Evolutionary conservation across 83 land plant genomes (phyloP), one percentile per base, ranked within the genome.

Genomic region (Larix sibirica): DNA sequence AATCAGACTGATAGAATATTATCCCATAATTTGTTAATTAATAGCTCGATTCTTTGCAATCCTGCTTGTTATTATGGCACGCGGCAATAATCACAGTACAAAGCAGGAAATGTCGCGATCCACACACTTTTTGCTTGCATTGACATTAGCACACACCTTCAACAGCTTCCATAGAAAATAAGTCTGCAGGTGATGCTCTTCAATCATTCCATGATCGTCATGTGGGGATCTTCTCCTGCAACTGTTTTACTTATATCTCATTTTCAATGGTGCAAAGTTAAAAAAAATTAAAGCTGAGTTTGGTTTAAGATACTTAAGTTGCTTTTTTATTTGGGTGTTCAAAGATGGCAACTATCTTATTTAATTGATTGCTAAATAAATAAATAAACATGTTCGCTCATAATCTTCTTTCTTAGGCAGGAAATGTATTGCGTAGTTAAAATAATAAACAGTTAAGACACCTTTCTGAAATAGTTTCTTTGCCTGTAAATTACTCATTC

Each of bases 111-210:
- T 76, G 79, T 76, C 79, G 26, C 79, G 21, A 73, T 73, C 77
- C 77, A 23, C 79, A 54, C 79, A 76, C 79, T n/a, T 24, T 26
- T 50, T 13, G 33, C 33, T 54, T 76, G 79, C 59, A 73, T 73
- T 73, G 54, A 42, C 23, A 73, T 73, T n/a, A 1, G 76, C 76
- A 71, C 20, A 54, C 13, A 54, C 54, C 20, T 8, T 42, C 77
- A 73, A 8, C 77, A 73, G 26, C 44, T 6, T 20, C 44, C 44
- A 10, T 21, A 40, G 77, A 47, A 26, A 24, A 76, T 50, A 54
- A 76, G 31, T 76, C 56, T 76, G 13, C 79, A 76, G 79, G 33
- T 47, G 79, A 50, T 47, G 77, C 31, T 13, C 26, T 76, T 18
- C 79, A 76, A 23, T 76, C 59, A 59, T 76, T 59, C 50, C 33